Evolutionary conservation across 2,329 filamentous ascomycete species (phyloP).

Genomic region (Eutypella sp.): DNA sequence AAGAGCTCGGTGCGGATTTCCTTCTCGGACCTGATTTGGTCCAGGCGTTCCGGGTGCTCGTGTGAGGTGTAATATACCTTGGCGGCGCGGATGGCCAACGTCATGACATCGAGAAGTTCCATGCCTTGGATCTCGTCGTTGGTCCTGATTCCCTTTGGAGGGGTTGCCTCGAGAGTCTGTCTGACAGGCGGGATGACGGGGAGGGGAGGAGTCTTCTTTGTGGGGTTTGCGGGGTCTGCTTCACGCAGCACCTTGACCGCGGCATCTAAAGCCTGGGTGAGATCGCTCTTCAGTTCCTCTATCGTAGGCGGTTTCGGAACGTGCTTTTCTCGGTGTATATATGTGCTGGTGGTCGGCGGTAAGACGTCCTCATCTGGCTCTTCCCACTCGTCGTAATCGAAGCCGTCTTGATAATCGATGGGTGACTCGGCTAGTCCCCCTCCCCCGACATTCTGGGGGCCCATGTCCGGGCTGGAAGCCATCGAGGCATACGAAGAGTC

Average conservation of each 20-base stretch:
- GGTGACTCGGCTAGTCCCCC: conserved; percentile 43
- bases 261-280: conserved; percentile 38
- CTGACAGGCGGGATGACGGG: conserved; percentile 12
- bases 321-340: conserved; percentile 77
- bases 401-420: conserved; percentile 38
- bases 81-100: conserved; percentile 89
- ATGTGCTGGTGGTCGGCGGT: conserved; percentile 95
- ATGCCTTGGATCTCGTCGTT: conserved; percentile 87
- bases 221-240: conserved; percentile 39
- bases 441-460: conserved; percentile 32
- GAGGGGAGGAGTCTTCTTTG: conserved; percentile 8
- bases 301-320: conserved; percentile 81
- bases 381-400: conserved; percentile 55
- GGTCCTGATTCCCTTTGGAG: conserved; percentile 44
- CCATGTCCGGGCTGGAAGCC: conserved; percentile 53
- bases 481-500: conserved; percentile 59
- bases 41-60: conserved; percentile 77
- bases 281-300: conserved; percentile 63
- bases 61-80: conserved; percentile 96
- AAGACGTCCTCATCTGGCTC: conserved; percentile 74
- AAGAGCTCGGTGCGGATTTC: conserved; percentile 80
- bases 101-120: conserved; percentile 87
- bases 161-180: conserved; percentile 32
- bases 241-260: conserved; percentile 59
- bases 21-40: conserved; percentile 82